A percentile compares a stretch with the other conserved stretches of the same genome.
Conservation (phyloP, 768 basidiomycete genomes). For the Phylloporus rhodoxanthus region DNA sequence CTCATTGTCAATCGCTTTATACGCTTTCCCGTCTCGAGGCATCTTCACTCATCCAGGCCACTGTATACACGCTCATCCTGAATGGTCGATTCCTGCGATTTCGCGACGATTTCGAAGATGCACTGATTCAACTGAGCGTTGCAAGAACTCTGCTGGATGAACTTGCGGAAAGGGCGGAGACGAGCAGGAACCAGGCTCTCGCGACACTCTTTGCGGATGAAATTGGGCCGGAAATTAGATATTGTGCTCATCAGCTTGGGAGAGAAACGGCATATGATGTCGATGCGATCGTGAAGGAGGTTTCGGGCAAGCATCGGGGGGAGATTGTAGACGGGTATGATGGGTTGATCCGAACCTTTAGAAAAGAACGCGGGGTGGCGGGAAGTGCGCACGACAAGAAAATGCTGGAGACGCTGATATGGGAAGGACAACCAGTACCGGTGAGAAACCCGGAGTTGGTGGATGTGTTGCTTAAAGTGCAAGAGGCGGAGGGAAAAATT, state of each 20-base stretch:
- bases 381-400: slow-evolving; percentile 40
- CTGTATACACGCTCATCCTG: slow-evolving; percentile 72
- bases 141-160: slow-evolving; percentile 70
- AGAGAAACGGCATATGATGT: slow-evolving; percentile 75
- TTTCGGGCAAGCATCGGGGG: slow-evolving; percentile 51
- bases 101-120: slow-evolving; percentile 69
- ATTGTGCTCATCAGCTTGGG: slow-evolving; percentile 87
- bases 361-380: slow-evolving; percentile 35
- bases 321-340: slow-evolving; percentile 63
- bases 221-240: slow-evolving; percentile 84
- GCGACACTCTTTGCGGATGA: slow-evolving; percentile 80
- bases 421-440: slow-evolving; percentile 82
- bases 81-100: slow-evolving; percentile 81
- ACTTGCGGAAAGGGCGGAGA: slow-evolving; percentile 55
- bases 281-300: slow-evolving; percentile 62
- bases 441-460: slow-evolving; percentile 89
- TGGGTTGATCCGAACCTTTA: slow-evolving; percentile 46
- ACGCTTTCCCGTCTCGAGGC: slow-evolving; percentile 47
- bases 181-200: slow-evolving; percentile 82
- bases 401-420: slow-evolving; percentile 55
- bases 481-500: slow-evolving; percentile 66
- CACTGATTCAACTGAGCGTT: slow-evolving; percentile 69
- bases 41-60: slow-evolving; percentile 59
- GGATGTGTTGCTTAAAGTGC: slow-evolving; percentile 76
- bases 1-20: slow-evolving; percentile 64